Percentiles rank a stretch among this genome's conserved stretches.
Evolutionary conservation across 345 rosid genomes (phyloP).

Genomic region (Hirschfeldia incana): DNA sequence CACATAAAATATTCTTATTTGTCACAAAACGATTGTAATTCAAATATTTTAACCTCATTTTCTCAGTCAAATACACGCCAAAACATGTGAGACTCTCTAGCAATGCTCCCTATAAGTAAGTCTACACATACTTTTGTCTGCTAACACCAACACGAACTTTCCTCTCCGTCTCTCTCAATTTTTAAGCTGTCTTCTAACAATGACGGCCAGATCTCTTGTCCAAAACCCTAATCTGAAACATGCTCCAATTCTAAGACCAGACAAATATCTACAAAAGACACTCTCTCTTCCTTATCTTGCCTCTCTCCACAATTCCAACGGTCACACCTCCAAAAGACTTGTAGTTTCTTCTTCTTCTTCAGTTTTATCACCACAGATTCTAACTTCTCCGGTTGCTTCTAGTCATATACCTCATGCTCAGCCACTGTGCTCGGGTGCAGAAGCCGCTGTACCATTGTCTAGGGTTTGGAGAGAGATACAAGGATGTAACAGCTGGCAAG

Average conservation of each 20-base stretch:
- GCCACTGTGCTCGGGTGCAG: background rate
- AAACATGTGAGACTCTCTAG: constrained; percentile 21
- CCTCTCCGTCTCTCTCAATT: background rate
- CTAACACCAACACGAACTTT: background rate
- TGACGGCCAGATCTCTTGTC: constrained; percentile 46
- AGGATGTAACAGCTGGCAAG: constrained; percentile 71
- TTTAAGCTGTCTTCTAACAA: constrained; percentile 9
- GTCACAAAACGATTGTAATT: constrained; percentile 24
- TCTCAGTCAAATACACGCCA: constrained; percentile 37
- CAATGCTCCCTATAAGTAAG: constrained; percentile 7
- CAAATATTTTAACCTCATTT: constrained; percentile 8
- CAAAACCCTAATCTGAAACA: constrained; percentile 36
- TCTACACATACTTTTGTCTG: constrained; percentile 7
- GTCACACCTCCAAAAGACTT: constrained; percentile 5
- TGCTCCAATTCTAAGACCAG: constrained; percentile 10
- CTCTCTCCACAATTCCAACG: background rate
- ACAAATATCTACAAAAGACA: constrained; percentile 10
- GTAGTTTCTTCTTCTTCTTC: constrained; percentile 5
- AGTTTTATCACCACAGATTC: constrained; percentile 7
- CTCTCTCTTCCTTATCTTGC: background rate
- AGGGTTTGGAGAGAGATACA: constrained; percentile 70
- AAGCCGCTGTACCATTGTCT: constrained; percentile 24
- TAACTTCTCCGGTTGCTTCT: constrained; percentile 6
- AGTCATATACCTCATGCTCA: constrained; percentile 3
- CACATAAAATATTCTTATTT: constrained; percentile 23